Evolutionary conservation across 1,139 yeast species (phyloP), one percentile per base, ranked within the genome.

Genomic region (Taphrina deformans): DNA sequence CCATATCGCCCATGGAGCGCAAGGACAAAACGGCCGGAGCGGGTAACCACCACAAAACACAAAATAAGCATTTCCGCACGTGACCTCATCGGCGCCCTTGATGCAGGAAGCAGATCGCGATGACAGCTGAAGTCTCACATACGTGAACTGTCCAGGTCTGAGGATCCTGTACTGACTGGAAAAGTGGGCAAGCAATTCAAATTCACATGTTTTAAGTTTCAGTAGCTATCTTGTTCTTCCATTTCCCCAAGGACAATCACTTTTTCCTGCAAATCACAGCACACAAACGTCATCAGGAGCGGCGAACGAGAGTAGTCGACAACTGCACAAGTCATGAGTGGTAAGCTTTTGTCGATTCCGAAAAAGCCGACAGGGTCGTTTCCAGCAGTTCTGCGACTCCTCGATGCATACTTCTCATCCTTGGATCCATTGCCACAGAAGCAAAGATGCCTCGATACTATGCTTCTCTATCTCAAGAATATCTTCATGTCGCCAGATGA

Each of bases 291-390:
- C n/a, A n/a, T n/a, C n/a, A n/a, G n/a, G n/a, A n/a, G n/a, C n/a
- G n/a, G n/a, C n/a, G n/a, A n/a, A n/a, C n/a, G n/a, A n/a, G n/a
- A n/a, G n/a, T n/a, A n/a, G n/a, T n/a, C n/a, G n/a, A n/a, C n/a
- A n/a, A n/a, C n/a, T n/a, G n/a, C n/a, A n/a, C n/a, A n/a, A n/a
- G 7, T 44, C 48, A 44, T 44, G 48, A 5, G 48, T 23, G 48
- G 27, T 12, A 44, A 44, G 48, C 27, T 44, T 7, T 27, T 44
- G 9, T 46, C 62, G 24, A 51, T 58, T 14, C 41, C 46, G 14
- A 50, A 59, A 18, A 16, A 35, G 10, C 63, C 63, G 1, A 59
- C 56, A 16, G 63, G 63, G 21, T 24, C 38, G 12, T 59, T 59
- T 29, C 63, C 63, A 9, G 41, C 50, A 27, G 26, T 59, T 7